Conservation (phyloP, 1,284 basidiomycete species). For the Acaromyces ingoldii region DNA sequence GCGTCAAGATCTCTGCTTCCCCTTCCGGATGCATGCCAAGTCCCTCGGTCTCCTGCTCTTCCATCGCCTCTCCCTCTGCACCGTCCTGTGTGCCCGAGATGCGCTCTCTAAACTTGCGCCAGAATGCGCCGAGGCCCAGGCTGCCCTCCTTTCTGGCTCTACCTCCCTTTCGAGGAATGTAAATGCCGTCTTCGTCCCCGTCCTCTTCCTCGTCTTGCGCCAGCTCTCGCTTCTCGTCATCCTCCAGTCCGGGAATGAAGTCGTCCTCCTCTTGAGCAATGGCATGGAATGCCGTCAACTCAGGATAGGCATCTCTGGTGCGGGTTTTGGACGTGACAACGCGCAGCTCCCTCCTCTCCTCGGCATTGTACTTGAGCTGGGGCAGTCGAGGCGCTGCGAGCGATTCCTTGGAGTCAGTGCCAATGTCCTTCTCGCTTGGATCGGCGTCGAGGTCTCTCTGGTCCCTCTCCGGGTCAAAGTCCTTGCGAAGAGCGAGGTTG, state of each 20-base stretch:
- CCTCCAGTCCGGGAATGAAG: background rate
- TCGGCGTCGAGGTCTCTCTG: slow-evolving; percentile 1
- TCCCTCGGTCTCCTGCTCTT: background rate
- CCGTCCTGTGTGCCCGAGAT: background rate
- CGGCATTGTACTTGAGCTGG: too few relatives aligned
- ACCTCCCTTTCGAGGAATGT: slow-evolving; percentile 2
- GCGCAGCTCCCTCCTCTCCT: too few relatives aligned
- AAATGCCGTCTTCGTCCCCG: background rate
- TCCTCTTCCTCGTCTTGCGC: background rate
- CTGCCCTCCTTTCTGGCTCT: slow-evolving; percentile 2
- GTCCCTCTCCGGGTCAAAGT: slow-evolving; percentile 4
- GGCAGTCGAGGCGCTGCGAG: background rate
- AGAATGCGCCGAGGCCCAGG: slow-evolving; percentile 1
- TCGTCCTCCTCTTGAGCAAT: background rate
- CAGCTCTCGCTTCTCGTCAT: background rate
- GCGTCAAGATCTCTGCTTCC: background rate
- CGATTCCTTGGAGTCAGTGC: background rate
- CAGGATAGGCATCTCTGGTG: slow-evolving; percentile 1
- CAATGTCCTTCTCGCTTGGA: background rate
- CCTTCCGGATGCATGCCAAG: too few relatives aligned
- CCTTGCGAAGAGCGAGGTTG: slow-evolving; percentile 2
- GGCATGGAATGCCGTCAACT: background rate
- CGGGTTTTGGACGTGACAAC: too few relatives aligned
- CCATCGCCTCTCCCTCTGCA: background rate
- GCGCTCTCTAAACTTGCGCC: background rate